Evolutionary conservation across 345 rosid genomes (phyloP).

Genomic region (Dovyalis caffra): DNA sequence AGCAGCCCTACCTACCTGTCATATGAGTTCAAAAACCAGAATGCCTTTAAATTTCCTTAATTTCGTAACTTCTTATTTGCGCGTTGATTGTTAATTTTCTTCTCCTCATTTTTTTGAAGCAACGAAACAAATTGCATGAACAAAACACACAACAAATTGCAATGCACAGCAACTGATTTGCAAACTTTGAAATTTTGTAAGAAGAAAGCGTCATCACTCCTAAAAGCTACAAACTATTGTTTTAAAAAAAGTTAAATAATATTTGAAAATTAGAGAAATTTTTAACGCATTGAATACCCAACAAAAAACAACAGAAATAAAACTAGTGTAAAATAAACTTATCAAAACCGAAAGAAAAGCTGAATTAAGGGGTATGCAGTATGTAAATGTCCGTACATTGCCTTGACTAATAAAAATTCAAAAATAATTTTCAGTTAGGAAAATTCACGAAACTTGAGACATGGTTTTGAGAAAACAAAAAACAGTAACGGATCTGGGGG

Average conservation of each 20-base stretch:
- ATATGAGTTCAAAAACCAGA: constrained; percentile 3
- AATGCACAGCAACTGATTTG: not conserved
- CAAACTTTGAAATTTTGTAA: not conserved
- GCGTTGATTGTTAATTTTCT: too few relatives aligned
- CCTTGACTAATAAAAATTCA: too few relatives aligned
- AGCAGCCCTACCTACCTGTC: constrained; percentile 28
- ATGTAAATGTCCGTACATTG: too few relatives aligned
- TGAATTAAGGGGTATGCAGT: too few relatives aligned
- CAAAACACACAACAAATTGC: not conserved
- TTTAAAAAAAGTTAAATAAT: too few relatives aligned
- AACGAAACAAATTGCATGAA: too few relatives aligned
- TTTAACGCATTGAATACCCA: not conserved
- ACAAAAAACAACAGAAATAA: not conserved
- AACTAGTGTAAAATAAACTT: not conserved
- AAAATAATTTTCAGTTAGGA: not conserved
- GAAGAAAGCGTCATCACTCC: not conserved
- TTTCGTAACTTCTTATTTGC: too few relatives aligned
- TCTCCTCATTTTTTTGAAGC: not conserved
- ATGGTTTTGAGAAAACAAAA: not conserved
- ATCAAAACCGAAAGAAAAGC: too few relatives aligned
- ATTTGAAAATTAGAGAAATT: not conserved
- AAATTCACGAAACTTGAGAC: not conserved
- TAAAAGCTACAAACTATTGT: too few relatives aligned
- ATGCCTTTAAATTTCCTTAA: not conserved
- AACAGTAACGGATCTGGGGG: constrained; percentile 44